phyloP scores from a whole-genome alignment of 2,329 filamentous ascomycete species.

The Malbranchea cinnamomea region DNA sequence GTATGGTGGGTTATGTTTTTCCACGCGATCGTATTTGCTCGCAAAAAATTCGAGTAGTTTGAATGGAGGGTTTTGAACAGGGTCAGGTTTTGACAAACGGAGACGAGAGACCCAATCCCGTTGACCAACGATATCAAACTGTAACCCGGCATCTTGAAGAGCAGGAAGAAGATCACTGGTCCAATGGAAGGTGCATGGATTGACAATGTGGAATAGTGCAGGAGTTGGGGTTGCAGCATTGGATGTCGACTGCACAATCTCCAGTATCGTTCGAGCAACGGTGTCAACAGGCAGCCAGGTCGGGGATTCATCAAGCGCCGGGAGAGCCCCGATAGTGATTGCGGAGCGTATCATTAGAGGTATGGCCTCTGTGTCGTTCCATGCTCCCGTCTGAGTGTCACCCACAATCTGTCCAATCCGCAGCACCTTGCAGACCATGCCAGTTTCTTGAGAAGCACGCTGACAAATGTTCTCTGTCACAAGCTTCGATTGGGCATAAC shows the following conservation, averaged over 20 bases:
- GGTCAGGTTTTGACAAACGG: slow-evolving; percentile 33
- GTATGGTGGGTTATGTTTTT: neutral
- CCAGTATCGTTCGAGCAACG: slow-evolving; percentile 22
- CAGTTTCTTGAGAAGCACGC: slow-evolving; percentile 19
- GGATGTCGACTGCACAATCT: too few species aligned
- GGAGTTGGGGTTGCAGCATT: too few species aligned
- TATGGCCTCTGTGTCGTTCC: slow-evolving; percentile 39
- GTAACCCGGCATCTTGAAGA: slow-evolving; percentile 32
- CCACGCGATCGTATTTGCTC: slow-evolving; percentile 35
- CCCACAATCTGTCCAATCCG: slow-evolving; percentile 39
- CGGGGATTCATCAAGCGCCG: slow-evolving; percentile 29
- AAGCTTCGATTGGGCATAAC: slow-evolving; percentile 31
- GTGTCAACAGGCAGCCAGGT: slow-evolving; percentile 32
- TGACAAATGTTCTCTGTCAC: slow-evolving; percentile 27
- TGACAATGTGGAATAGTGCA: slow-evolving; percentile 39
- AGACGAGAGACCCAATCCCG: slow-evolving; percentile 22
- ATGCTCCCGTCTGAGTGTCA: slow-evolving; percentile 33
- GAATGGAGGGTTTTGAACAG: slow-evolving; percentile 35
- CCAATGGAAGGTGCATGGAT: slow-evolving; percentile 36
- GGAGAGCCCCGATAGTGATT: slow-evolving; percentile 30
- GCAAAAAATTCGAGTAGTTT: slow-evolving; percentile 41
- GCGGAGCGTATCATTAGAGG: slow-evolving; percentile 37
- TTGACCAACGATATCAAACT: slow-evolving; percentile 15
- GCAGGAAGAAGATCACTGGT: slow-evolving; percentile 38
- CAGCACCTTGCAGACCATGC: slow-evolving; percentile 23